These are phyloP conservation scores for Sugiyamaella sp. DNA, from an alignment of 1,139 yeast genomes.

Conservation along the genomic window DNA sequence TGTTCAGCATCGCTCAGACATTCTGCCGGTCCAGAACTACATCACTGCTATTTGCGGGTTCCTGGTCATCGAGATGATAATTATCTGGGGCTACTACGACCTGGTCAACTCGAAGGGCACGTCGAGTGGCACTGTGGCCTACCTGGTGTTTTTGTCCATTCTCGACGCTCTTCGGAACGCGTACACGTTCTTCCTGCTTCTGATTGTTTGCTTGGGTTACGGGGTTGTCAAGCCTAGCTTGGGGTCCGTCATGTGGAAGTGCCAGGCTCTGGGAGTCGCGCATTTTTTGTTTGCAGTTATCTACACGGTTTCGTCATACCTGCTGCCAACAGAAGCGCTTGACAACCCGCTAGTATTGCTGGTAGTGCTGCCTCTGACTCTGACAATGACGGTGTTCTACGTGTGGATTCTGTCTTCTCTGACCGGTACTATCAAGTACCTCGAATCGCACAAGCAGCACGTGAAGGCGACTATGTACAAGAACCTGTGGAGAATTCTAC, in stretches of 20 bases:
- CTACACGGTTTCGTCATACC: slow-evolving; percentile 71
- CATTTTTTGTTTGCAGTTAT: slow-evolving; percentile 71
- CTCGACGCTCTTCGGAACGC: slow-evolving; percentile 82
- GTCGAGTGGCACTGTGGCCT: slow-evolving; percentile 67
- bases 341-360: slow-evolving; percentile 48
- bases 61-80: slow-evolving; percentile 79
- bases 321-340: slow-evolving; percentile 52
- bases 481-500: slow-evolving; percentile 71
- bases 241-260: slow-evolving; percentile 74
- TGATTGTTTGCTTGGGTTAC: slow-evolving; percentile 88
- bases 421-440: slow-evolving; percentile 68
- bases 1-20: slow-evolving; percentile 82
- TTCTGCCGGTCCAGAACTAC: slow-evolving; percentile 88
- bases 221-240: slow-evolving; percentile 88
- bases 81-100: slow-evolving; percentile 92
- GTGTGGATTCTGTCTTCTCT: slow-evolving; percentile 73
- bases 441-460: slow-evolving; percentile 85
- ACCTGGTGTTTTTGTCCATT: slow-evolving; percentile 75
- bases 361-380: slow-evolving; percentile 68
- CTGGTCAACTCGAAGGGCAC: slow-evolving; percentile 66
- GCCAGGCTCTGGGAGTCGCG: slow-evolving; percentile 72
- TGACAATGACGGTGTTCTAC: slow-evolving; percentile 74
- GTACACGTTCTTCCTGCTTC: slow-evolving; percentile 81
- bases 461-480: slow-evolving; percentile 89
- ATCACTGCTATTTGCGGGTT: slow-evolving; percentile 83